phyloP scores from a whole-genome alignment of 2,329 filamentous ascomycete genomes.

The Paracoccidioides lutzii region DNA sequence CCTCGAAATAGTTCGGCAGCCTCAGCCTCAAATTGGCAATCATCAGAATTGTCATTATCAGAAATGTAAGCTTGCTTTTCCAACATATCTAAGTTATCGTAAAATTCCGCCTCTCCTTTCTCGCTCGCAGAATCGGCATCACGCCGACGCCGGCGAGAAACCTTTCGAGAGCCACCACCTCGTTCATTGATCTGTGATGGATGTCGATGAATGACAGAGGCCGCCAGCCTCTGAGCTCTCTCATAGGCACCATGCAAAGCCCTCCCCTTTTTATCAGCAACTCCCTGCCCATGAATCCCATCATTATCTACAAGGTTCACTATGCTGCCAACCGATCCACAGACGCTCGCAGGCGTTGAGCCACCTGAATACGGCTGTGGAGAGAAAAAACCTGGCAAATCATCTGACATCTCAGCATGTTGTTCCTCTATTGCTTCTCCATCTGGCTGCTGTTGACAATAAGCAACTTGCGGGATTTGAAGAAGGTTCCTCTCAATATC shows the following conservation, averaged over 20 bases:
- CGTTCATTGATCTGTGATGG: slow-evolving; percentile 16
- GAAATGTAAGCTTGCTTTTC: slow-evolving; percentile 7
- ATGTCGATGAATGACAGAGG: slow-evolving; percentile 22
- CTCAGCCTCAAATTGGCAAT: slow-evolving; percentile 10
- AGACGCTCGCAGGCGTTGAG: background rate
- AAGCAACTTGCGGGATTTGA: background rate
- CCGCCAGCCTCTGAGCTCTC: slow-evolving; percentile 20
- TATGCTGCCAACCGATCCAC: slow-evolving; percentile 2
- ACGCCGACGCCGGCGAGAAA: background rate
- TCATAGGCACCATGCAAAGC: slow-evolving; percentile 24
- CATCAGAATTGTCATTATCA: slow-evolving; percentile 11
- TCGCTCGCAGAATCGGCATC: background rate
- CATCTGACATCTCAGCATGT: background rate
- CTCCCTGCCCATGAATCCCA: slow-evolving; percentile 5
- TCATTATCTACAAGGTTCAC: slow-evolving; percentile 1
- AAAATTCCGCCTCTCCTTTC: background rate
- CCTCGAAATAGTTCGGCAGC: slow-evolving; percentile 23
- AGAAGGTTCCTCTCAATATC: background rate
- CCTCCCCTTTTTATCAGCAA: slow-evolving; percentile 25
- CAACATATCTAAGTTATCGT: background rate
- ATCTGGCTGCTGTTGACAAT: background rate
- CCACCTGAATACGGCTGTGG: background rate
- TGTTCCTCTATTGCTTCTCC: background rate
- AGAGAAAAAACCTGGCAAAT: background rate
- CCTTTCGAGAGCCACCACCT: slow-evolving; percentile 3